A percentile compares a stretch with the other conserved stretches of the same genome.
phyloP scores from a whole-genome alignment of 1,139 yeast species.

The Debaryomyces udenii region DNA sequence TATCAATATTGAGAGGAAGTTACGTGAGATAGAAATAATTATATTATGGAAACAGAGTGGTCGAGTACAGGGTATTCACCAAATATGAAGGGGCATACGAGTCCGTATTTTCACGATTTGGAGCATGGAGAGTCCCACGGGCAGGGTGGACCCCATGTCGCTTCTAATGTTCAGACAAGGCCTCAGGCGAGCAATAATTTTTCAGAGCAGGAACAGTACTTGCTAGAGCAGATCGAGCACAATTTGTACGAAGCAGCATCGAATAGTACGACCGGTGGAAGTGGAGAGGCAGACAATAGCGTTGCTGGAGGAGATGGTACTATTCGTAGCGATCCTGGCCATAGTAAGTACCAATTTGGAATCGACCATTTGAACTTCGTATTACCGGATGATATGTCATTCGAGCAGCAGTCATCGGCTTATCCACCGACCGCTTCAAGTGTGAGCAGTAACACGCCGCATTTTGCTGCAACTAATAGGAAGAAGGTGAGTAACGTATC shows the following conservation, averaged over 20 bases:
- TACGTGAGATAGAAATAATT: not conserved
- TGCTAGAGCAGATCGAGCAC: slow-evolving; percentile 30
- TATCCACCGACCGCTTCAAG: slow-evolving; percentile 32
- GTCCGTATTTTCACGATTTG: slow-evolving; percentile 12
- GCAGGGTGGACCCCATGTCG: not conserved
- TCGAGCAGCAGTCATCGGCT: slow-evolving; percentile 32
- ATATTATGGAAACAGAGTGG: slow-evolving; percentile 13
- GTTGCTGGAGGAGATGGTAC: not conserved
- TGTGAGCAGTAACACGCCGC: slow-evolving; percentile 31
- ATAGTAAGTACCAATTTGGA: slow-evolving; percentile 26
- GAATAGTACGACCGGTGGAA: slow-evolving; percentile 4
- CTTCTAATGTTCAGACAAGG: not conserved
- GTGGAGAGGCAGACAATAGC: not conserved
- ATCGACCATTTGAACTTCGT: slow-evolving; percentile 33
- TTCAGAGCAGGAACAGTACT: slow-evolving; percentile 27
- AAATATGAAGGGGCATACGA: slow-evolving; percentile 8
- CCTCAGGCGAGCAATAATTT: slow-evolving; percentile 13
- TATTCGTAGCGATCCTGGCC: slow-evolving; percentile 9
- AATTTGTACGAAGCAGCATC: slow-evolving; percentile 24
- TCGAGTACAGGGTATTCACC: slow-evolving; percentile 8
- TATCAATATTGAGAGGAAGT: not conserved
- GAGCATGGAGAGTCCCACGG: slow-evolving; percentile 2
- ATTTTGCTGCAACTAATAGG: slow-evolving; percentile 28
- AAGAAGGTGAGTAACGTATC: slow-evolving; percentile 9
- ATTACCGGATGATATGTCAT: slow-evolving; percentile 31